Conservation (phyloP, 257 asterid genomes). For the Verbascum thapsus region DNA sequence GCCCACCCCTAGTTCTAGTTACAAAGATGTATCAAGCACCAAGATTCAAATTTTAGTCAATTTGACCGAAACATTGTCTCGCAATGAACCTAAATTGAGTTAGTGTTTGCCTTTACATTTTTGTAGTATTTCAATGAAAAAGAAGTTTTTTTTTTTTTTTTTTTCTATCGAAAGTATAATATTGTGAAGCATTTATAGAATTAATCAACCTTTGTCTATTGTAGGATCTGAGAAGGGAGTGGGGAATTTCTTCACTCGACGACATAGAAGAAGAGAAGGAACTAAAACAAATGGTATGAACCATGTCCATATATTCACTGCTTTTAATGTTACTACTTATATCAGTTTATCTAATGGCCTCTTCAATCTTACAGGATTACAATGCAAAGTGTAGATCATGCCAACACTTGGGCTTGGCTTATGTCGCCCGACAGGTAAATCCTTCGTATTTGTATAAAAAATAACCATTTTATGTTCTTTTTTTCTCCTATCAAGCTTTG, state of each 20-base stretch:
- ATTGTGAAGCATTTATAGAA: no score
- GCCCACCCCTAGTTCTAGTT: no score
- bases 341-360: neutral
- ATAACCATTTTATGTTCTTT: no score
- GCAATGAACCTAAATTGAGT: no score
- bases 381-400: constrained; percentile 91
- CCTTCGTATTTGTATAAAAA: no score
- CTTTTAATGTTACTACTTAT: neutral
- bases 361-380: constrained; percentile 56
- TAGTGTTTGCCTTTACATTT: no score
- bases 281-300: constrained; percentile 80
- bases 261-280: constrained; percentile 88
- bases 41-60: no score
- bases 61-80: no score
- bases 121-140: no score
- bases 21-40: no score
- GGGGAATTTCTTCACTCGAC: constrained; percentile 76
- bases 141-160: neutral
- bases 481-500: constrained; percentile 2
- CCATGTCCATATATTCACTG: constrained; percentile 13
- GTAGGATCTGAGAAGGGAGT: constrained; percentile 80
- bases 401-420: constrained; percentile 80
- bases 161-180: neutral
- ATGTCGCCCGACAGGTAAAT: constrained; percentile 82
- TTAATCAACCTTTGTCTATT: neutral